Evolutionary conservation across 2,329 filamentous ascomycete genomes (phyloP), one percentile per base, ranked within the genome.

Genomic region (Paecilomyces formosus): DNA sequence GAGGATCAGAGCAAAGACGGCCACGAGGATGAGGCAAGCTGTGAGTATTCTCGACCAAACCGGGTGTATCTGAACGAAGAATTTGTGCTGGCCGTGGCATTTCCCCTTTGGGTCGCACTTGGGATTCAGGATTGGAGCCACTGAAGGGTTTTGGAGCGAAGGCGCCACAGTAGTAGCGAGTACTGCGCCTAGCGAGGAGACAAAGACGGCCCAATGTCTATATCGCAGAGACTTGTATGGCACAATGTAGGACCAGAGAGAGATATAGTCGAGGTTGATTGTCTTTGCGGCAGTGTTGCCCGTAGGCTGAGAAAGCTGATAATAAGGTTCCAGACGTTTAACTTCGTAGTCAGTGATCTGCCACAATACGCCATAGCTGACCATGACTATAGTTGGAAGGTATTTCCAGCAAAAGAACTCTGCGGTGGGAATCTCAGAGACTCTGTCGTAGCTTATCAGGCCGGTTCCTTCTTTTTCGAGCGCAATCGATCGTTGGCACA

Each of bases 301-400:
- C 13, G 63, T 64, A 13, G 66, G 66, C 57, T 68, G 69, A 3
- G 72, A 73, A 8, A 74, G 63, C 57, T 74, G 78, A 59, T 80
- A 81, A 60, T 75, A 81, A 4, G 78, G 78, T 59, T 81, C 78
- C 30, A 81, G 63, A n/a, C 78, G 75, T 62, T 79, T 79, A 53
- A 80, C 76, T 45, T 81, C 78, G 55, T 77, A 81, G 60, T 81
- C 78, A 28, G 76, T 73, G 60, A 80, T 76, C 58, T 79, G 78
- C 75, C 78, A 81, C 12, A 80, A 61, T 12, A 81, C 76, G 53
- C 79, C 78, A 58, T 79, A 81, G 22, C 72, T 72, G 54, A 81
- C 76, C 33, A 78, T 75, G n/a, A 78, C 65, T 54, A 80, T 70
- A 12, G 79, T 78, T 62, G 58, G 77, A 65, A 69, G 76, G 74